Evolutionary conservation across 345 rosid genomes (phyloP), one percentile per base, ranked within the genome.

Genomic region (Carallia pectinifolia): DNA sequence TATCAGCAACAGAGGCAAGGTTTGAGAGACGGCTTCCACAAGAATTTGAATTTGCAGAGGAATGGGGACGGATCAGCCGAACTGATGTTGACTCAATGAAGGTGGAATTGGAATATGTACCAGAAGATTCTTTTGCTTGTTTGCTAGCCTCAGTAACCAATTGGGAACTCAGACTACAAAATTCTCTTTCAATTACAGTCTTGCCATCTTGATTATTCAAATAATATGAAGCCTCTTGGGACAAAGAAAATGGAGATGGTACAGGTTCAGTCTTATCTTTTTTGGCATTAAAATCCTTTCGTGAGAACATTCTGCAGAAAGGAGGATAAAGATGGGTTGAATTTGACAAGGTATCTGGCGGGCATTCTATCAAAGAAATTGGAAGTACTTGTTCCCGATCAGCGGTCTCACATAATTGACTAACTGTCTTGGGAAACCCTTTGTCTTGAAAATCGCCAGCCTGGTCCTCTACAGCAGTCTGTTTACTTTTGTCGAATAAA

Each of bases 291-390:
- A 50, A 10, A 68, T 29, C 67, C 71, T 72, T 67, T 48, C 40
- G 67, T 66, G 87, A 83, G 72, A 85, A 85, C 58, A 66, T 62
- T 58, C 72, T 69, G 33, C 62, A 50, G 66, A 81, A 71, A 53
- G 79, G 68, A 58, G 75, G 77, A 27, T 7, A 53, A 36, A 76
- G 63, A 60, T 71, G 67, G 34, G 75, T 71, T 54, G 77, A 62
- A 37, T 65, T 63, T 29, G 56, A 29, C 53, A 67, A 38, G 18
- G 77, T 37, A 75, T 52, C 58, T 19, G 64, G 70, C 53, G 38
- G 70, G 50, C 27, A 55, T 53, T 66, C 66, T 55, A 5, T 17
- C 19, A 29, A 7, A 50, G 71, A 65, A 44, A 40, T 65, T 31
- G 61, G 44, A 68, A 36, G 52, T 38, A 27, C 58, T 39, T 67